A percentile compares a stretch with the other conserved stretches of the same genome.
Evolutionary conservation across 2,329 filamentous ascomycete genomes (phyloP).

Genomic region (Alternaria sp.): DNA sequence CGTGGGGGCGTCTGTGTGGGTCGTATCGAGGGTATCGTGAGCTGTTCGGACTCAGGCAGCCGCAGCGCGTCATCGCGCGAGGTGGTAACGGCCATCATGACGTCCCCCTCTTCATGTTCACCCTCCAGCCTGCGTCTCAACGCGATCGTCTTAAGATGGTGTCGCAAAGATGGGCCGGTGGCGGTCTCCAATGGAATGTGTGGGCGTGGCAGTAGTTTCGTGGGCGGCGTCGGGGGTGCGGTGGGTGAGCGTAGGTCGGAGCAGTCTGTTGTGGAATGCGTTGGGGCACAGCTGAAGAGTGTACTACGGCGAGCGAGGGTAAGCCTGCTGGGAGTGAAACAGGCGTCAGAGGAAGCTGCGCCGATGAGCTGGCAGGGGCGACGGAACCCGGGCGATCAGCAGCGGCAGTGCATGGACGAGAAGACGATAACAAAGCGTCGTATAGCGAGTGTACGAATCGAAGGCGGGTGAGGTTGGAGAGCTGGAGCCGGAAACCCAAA

Average conservation of each 20-base stretch:
- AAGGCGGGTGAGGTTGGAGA: conserved; percentile 3
- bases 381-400: conserved; percentile 14
- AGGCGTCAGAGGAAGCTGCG: conserved; percentile 15
- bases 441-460: conserved; percentile 21
- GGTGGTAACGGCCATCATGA: conserved; percentile 33
- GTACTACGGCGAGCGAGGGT: conserved; percentile 24
- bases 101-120: conserved; percentile 39
- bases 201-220: neutral
- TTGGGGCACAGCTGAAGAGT: conserved; percentile 8
- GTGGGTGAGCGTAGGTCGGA: neutral
- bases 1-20: conserved; percentile 40
- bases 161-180: neutral
- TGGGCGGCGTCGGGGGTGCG: neutral
- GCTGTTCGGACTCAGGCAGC: conserved; percentile 17
- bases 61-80: conserved; percentile 26
- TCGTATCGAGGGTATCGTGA: conserved; percentile 34
- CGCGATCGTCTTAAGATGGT: neutral
- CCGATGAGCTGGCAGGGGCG: conserved; percentile 27
- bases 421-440: neutral
- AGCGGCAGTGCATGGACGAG: conserved; percentile 5
- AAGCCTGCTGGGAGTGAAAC: conserved; percentile 26
- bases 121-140: conserved; percentile 1
- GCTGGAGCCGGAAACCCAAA: conserved; percentile 5
- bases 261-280: neutral
- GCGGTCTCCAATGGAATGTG: conserved; percentile 4